Conservation (phyloP, 768 basidiomycete genomes). For the Tylopilus sp. region DNA sequence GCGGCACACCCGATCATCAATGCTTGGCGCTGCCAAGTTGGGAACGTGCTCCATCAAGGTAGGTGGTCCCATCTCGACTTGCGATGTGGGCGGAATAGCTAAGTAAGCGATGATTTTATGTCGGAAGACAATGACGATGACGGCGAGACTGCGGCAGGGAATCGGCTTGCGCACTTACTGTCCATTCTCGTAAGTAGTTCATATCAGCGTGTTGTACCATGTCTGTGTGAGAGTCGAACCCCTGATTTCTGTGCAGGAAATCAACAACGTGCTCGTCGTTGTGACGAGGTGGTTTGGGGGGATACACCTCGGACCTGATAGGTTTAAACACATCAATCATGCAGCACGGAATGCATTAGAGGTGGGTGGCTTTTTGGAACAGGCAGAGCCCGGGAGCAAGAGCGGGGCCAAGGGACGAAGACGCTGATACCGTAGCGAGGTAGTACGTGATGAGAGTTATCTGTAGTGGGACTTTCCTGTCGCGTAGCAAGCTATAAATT, state of each 20-base stretch:
- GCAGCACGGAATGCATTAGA: constrained; percentile 91
- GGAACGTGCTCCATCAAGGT: constrained; percentile 74
- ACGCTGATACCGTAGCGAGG: constrained; percentile 15
- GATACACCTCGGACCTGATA: constrained; percentile 82
- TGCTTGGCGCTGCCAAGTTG: constrained; percentile 76
- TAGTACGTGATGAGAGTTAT: background rate
- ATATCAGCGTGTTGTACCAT: background rate
- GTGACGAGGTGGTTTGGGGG: constrained; percentile 96
- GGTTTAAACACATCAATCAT: constrained; percentile 93
- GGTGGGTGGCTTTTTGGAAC: constrained; percentile 79
- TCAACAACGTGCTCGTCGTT: constrained; percentile 81
- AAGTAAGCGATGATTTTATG: background rate
- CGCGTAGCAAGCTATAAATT: too few species aligned
- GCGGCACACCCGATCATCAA: constrained; percentile 80
- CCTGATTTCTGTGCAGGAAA: constrained; percentile 46
- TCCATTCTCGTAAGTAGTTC: constrained; percentile 67
- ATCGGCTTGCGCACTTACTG: constrained; percentile 84
- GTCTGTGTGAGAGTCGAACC: background rate
- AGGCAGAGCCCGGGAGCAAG: constrained; percentile 31
- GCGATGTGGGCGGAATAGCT: background rate
- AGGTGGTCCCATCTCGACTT: constrained; percentile 7
- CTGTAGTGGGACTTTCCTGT: background rate
- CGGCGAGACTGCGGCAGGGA: constrained; percentile 90
- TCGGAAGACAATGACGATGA: constrained; percentile 88
- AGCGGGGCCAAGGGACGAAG: constrained; percentile 25